Evolutionary conservation across 192 early-diverging fungal species (phyloP).

Genomic region (Rhizophagus clarus): DNA sequence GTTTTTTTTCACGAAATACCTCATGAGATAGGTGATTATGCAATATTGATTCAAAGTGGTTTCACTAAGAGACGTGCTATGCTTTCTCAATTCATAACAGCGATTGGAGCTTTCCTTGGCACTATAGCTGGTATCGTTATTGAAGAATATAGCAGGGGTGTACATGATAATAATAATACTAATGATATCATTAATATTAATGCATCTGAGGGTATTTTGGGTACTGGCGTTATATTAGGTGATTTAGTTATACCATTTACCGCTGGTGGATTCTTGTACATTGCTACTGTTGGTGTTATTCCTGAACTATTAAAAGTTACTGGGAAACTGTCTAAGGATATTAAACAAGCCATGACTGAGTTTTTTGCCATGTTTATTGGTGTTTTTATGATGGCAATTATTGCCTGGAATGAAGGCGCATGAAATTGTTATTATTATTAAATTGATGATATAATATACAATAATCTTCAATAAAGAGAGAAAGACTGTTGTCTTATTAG

Average conservation of each 20-base stretch:
- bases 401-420: conserved; percentile 68
- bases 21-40: conserved; percentile 88
- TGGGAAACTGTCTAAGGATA: conserved; percentile 55
- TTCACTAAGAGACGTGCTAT: conserved; percentile 75
- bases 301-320: conserved; percentile 76
- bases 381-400: conserved; percentile 73
- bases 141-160: conserved; percentile 63
- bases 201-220: conserved; percentile 42
- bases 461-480: too few relatives aligned
- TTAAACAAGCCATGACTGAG: conserved; percentile 56
- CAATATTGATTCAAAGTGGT: conserved; percentile 81
- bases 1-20: conserved; percentile 92
- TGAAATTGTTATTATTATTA: background rate
- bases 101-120: conserved; percentile 79
- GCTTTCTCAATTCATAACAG: conserved; percentile 78
- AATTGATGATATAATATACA: too few relatives aligned
- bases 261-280: conserved; percentile 85
- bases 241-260: conserved; percentile 88
- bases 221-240: conserved; percentile 65
- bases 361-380: conserved; percentile 74
- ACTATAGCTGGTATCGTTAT: conserved; percentile 77
- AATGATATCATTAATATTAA: background rate
- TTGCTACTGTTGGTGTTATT: conserved; percentile 83
- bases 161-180: conserved; percentile 1
- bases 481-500: too few relatives aligned